Percentiles rank a stretch among this genome's conserved stretches.
Conservation (phyloP, 331 rosid genomes). For the Prunus yedoensis region DNA sequence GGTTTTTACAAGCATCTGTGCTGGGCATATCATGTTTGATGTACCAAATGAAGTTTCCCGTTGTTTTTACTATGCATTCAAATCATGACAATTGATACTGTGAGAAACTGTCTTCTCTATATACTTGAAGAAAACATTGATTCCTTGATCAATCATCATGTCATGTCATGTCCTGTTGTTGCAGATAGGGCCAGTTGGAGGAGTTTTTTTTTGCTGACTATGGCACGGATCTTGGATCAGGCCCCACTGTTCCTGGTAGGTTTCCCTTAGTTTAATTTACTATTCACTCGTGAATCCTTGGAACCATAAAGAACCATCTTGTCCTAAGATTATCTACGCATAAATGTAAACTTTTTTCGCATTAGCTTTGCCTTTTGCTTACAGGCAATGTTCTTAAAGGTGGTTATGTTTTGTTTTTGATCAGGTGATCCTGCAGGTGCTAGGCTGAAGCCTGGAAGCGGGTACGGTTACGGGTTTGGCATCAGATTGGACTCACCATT, state of each 20-base stretch:
- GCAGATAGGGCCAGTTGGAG: constrained; percentile 89
- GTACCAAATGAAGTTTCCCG: not conserved
- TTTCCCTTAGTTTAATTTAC: constrained; percentile 18
- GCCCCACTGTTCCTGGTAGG: constrained; percentile 74
- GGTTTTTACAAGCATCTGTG: not conserved
- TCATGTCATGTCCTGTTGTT: constrained; percentile 16
- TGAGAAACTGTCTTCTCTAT: not conserved
- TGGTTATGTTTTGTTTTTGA: constrained; percentile 12
- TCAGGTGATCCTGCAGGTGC: constrained; percentile 99
- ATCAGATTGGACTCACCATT: constrained; percentile 88
- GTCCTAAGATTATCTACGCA: not conserved
- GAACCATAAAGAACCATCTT: not conserved
- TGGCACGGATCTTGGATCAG: constrained; percentile 95
- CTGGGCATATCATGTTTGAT: not conserved
- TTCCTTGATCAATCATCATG: constrained; percentile 19
- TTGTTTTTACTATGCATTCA: not conserved
- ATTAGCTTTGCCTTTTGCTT: not conserved
- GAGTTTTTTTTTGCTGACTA: constrained; percentile 83
- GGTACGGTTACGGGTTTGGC: constrained; percentile 90
- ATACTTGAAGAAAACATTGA: constrained; percentile 8
- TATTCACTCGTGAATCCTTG: not conserved
- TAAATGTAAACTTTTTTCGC: not conserved
- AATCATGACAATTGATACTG: not conserved
- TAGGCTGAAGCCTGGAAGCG: constrained; percentile 90
- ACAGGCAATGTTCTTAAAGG: not conserved